Evolutionary conservation across 345 rosid genomes (phyloP).

Genomic region (Erodium maritimum): DNA sequence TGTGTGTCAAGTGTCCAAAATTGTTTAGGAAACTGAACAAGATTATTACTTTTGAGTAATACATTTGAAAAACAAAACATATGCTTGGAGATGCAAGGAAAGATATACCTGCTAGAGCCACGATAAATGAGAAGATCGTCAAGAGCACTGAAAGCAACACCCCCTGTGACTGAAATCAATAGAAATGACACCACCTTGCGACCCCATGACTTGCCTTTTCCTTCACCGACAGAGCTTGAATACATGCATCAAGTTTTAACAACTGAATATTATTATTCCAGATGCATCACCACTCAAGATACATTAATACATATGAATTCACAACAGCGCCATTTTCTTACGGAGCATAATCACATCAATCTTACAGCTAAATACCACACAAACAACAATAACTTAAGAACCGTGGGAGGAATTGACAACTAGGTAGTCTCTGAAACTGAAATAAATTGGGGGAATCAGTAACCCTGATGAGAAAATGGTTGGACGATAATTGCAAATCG

Average conservation of each 20-base stretch:
- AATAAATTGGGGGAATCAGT: too few species aligned
- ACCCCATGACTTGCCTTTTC: constrained; percentile 26
- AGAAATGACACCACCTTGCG: constrained; percentile 71
- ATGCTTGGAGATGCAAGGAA: too few species aligned
- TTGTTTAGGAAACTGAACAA: too few species aligned
- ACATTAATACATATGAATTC: not conserved
- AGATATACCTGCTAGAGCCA: constrained; percentile 83
- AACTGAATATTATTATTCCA: not conserved
- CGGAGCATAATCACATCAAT: not conserved
- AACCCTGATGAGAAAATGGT: not conserved
- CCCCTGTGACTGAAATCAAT: constrained; percentile 80
- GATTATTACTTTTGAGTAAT: too few species aligned
- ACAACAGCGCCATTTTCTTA: not conserved
- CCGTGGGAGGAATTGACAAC: not conserved
- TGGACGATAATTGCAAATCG: not conserved
- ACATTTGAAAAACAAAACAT: too few species aligned
- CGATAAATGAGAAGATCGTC: constrained; percentile 77
- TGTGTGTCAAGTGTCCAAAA: too few species aligned
- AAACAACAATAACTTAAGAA: not conserved
- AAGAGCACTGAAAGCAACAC: constrained; percentile 86
- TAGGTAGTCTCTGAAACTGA: too few species aligned
- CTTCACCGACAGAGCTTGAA: constrained; percentile 38
- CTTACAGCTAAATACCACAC: not conserved
- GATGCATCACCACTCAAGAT: not conserved
- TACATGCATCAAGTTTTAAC: constrained; percentile 19